Conservation (phyloP, 1,284 basidiomycete species). For the Rhodotorula glutinis region DNA sequence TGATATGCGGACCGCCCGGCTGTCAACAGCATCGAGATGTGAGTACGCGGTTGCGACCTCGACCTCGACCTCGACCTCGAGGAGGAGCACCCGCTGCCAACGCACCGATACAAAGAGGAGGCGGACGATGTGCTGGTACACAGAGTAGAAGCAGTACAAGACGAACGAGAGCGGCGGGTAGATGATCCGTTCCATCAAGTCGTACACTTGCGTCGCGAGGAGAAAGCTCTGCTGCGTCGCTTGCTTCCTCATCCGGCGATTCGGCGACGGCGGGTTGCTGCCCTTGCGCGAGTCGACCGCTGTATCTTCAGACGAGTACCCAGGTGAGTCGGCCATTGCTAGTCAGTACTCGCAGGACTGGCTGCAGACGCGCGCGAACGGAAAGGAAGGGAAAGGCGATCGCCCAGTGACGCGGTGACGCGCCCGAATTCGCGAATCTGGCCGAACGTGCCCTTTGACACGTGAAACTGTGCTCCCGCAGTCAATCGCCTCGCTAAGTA, state of each 20-base stretch:
- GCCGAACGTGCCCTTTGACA: not conserved
- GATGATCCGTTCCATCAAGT: not conserved
- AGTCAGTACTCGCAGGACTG: not conserved
- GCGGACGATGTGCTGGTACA: conserved; percentile 11
- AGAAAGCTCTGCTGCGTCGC: not conserved
- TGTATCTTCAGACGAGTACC: not conserved
- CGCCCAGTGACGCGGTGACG: too few relatives aligned
- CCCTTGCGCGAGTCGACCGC: not conserved
- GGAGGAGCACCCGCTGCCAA: too few relatives aligned
- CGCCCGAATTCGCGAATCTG: not conserved
- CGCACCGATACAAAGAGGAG: conserved; percentile 14
- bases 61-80: too few relatives aligned
- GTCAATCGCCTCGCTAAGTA: too few relatives aligned
- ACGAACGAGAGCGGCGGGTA: not conserved
- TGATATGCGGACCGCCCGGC: not conserved
- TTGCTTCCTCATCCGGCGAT: not conserved
- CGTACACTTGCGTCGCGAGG: not conserved
- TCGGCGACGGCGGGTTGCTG: too few relatives aligned
- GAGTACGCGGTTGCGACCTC: too few relatives aligned
- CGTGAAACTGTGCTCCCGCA: not conserved
- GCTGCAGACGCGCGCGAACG: not conserved
- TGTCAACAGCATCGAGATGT: too few relatives aligned
- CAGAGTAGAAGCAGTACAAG: not conserved
- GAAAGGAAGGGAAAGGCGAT: not conserved
- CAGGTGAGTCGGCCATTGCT: conserved; percentile 1